Conservation (phyloP, 169 alveolate species). For the Plasmodium malariae region DNA sequence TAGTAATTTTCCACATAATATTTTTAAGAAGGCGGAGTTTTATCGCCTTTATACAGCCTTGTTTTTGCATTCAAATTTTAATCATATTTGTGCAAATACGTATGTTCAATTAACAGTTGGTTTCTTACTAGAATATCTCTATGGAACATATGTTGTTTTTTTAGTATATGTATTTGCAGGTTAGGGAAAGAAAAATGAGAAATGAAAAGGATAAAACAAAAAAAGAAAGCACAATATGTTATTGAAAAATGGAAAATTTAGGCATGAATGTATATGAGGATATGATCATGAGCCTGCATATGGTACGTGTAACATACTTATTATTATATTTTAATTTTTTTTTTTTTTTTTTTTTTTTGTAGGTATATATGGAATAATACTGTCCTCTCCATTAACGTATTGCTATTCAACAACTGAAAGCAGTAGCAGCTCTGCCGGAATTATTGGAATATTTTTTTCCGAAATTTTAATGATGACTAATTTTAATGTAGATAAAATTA, state of each 20-base stretch:
- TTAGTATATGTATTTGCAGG: conserved; percentile 76
- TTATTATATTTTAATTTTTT: too few relatives aligned
- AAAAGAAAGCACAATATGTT: background rate
- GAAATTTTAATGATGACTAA: conserved; percentile 78
- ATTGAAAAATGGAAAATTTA: background rate
- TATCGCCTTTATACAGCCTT: conserved; percentile 75
- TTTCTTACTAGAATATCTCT: conserved; percentile 73
- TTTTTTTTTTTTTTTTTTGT: conserved; percentile 13
- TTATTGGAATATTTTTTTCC: conserved; percentile 77
- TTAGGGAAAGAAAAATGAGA: conserved; percentile 1
- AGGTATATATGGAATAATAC: conserved; percentile 75
- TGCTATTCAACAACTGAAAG: conserved; percentile 78
- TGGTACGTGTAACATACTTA: background rate
- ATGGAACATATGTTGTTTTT: conserved; percentile 76
- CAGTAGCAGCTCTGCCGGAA: conserved; percentile 72
- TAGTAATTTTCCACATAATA: conserved; percentile 64
- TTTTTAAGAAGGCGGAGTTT: conserved; percentile 65
- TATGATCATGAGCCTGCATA: background rate
- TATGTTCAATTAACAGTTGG: conserved; percentile 77
- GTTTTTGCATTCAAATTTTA: conserved; percentile 76
- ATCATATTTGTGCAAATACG: conserved; percentile 78
- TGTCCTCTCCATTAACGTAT: conserved; percentile 74
- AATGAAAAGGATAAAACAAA: background rate
- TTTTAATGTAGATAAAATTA: conserved; percentile 77
- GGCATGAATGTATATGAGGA: background rate